Evolutionary conservation across 257 asterid species (phyloP).

Genomic region (Solanum chilense): DNA sequence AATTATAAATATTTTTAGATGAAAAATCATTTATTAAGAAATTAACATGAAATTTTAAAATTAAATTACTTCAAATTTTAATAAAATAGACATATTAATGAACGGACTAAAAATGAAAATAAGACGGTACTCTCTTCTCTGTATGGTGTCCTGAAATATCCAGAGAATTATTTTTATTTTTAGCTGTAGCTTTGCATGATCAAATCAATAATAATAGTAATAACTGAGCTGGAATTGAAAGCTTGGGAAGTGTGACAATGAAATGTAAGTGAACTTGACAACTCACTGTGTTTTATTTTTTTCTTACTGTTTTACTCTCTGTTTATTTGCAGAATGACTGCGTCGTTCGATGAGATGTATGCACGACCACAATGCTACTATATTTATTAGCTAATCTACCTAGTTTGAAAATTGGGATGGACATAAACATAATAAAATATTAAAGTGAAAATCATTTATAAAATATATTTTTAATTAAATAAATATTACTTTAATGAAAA

Average conservation of each 20-base stretch:
- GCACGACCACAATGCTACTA: neutral
- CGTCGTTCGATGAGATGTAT: neutral
- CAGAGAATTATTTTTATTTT: neutral
- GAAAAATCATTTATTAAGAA: too few species aligned
- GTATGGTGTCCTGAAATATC: neutral
- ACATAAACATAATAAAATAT: too few species aligned
- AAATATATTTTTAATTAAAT: too few species aligned
- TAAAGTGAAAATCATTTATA: too few species aligned
- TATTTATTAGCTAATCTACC: neutral
- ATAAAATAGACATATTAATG: fast-evolving
- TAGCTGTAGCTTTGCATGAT: neutral
- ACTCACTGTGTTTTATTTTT: neutral
- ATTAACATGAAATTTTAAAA: too few species aligned
- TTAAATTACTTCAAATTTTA: too few species aligned
- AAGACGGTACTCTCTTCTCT: too few species aligned
- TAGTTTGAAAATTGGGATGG: too few species aligned
- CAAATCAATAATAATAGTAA: neutral
- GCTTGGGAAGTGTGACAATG: neutral
- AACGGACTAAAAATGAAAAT: fast-evolving
- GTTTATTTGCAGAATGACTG: neutral
- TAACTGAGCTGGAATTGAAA: neutral
- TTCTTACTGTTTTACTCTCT: neutral
- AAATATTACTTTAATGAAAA: too few species aligned
- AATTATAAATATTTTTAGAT: too few species aligned
- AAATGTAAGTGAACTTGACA: neutral